phyloP scores from a whole-genome alignment of 2,329 filamentous ascomycete species.

The Fusarium sp. region DNA sequence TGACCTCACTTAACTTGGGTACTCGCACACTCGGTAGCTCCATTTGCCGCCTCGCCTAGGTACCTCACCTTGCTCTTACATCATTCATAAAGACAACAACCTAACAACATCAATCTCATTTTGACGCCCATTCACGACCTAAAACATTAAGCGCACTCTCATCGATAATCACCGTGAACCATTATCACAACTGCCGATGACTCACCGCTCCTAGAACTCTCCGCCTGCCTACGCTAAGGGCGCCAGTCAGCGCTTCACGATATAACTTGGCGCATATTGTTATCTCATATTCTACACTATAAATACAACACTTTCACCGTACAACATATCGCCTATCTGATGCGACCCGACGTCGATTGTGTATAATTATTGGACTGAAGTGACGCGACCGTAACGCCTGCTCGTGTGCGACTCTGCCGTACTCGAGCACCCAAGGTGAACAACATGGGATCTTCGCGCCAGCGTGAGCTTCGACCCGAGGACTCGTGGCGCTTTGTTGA shows the following conservation, averaged over 20 bases:
- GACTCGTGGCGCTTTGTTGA: conserved; percentile 70
- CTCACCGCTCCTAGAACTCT: conserved; percentile 8
- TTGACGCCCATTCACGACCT: conserved; percentile 9
- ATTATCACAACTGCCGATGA: conserved; percentile 9
- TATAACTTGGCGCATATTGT: background rate
- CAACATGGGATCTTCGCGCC: conserved; percentile 37
- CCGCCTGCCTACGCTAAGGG: background rate
- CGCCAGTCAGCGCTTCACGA: conserved; percentile 10
- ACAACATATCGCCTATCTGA: background rate
- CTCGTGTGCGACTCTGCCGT: conserved; percentile 13
- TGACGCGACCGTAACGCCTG: conserved; percentile 3
- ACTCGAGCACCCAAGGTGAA: conserved; percentile 1
- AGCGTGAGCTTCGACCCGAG: conserved; percentile 51
- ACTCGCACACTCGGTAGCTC: no score
- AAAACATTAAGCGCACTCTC: background rate
- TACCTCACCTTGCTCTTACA: conserved; percentile 22
- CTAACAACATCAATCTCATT: conserved; percentile 1
- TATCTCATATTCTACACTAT: conserved; percentile 7
- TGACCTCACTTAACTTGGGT: background rate
- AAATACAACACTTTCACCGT: conserved; percentile 2
- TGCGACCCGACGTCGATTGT: background rate
- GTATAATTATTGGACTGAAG: background rate
- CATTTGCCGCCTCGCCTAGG: no score
- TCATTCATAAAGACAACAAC: conserved; percentile 27
- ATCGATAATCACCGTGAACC: conserved; percentile 4